Conservation (phyloP, 2,329 filamentous ascomycete genomes). For the Aureobasidium lini region DNA sequence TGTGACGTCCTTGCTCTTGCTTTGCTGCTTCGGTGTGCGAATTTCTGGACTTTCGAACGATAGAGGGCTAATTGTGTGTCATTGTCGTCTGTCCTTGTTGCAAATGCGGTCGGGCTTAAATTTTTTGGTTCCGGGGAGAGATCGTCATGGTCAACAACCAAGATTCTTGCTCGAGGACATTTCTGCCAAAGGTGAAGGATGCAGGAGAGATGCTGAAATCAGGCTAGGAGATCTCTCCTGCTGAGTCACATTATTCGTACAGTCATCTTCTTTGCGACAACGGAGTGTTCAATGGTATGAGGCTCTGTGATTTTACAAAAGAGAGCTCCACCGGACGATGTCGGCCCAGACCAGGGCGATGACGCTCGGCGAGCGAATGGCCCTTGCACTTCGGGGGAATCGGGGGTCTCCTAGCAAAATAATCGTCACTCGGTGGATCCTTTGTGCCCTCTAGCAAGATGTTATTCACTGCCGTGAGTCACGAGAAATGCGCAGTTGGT, state of each 20-base stretch:
- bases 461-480: constrained; percentile 3
- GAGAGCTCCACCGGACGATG: not conserved
- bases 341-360: not conserved
- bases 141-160: not conserved
- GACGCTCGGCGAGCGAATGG: not conserved
- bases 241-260: not conserved
- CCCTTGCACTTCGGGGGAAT: not conserved
- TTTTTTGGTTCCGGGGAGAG: not conserved
- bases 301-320: not conserved
- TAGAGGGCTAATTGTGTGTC: too few relatives aligned
- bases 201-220: not conserved
- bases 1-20: too few relatives aligned
- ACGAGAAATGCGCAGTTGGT: not conserved
- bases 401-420: not conserved
- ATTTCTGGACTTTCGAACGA: too few relatives aligned
- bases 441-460: not conserved
- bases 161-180: not conserved
- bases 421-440: not conserved
- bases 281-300: constrained; percentile 1
- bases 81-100: too few relatives aligned
- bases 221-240: not conserved
- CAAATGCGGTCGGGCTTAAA: too few relatives aligned
- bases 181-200: not conserved
- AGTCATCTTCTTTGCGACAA: constrained; percentile 5
- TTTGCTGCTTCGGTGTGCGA: too few relatives aligned